Evolutionary conservation across 1,284 basidiomycete species (phyloP), one percentile per base, ranked within the genome.

Genomic region (Agroathelia rolfsii): DNA sequence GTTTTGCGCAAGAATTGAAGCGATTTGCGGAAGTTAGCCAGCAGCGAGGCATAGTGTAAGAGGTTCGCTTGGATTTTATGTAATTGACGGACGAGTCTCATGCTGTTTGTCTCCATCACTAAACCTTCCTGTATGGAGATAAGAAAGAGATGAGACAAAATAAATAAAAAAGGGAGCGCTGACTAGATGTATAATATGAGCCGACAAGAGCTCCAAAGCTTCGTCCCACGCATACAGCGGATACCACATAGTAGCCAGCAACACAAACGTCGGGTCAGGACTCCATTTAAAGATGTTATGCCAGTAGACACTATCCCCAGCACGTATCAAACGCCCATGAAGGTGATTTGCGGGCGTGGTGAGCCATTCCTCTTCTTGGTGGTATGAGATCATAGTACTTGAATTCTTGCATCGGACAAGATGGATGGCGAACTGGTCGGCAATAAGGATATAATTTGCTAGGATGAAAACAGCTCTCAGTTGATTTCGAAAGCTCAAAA

Each of bases 151-250:
- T 14, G 16, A 24, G 22, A 24, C 22, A 14, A 24, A 16, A 9
- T 10, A 2, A 17, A 11, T 14, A 16, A 9, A 8, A 14, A 20
- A 17, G 21, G 11, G 13, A 3, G 12, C 12, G 45, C 51, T 42
- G 39, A 71, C 71, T 30, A 72, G 52, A 23, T 41, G 46, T 38
- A 55, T 62, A 22, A 75, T 60, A 41, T 72, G 61, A 2, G 48
- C 38, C 32, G 70, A 71, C 23, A 75, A 48, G 21, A 55, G 51
- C 37, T 72, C 70, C 5, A 74, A 43, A 0, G 69, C 57, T 41
- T 75, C 61, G 34, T 75, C 72, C 69, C 71, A 74, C 0, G 66
- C 66, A 41, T 72, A 74, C 37, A 72, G 40, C 4, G 68, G 66
- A 32, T 74, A 67, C 71, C 72, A 74, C 27, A 75, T 49, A 26